Conservation (phyloP, 2,329 filamentous ascomycete genomes). For the Bipolaris bicolor region DNA sequence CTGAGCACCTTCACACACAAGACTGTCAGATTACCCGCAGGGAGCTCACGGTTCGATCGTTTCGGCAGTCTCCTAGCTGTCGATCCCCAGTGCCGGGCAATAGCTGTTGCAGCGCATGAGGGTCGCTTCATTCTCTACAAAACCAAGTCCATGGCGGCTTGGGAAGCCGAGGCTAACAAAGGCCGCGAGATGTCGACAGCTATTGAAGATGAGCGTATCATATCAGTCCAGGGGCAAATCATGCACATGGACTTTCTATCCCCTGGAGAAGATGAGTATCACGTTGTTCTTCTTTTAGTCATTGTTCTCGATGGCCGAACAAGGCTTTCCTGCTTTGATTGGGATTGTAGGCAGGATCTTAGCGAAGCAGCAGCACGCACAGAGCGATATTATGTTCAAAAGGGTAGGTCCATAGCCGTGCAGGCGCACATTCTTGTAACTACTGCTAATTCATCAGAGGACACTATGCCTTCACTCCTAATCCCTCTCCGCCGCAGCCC, state of each 20-base stretch:
- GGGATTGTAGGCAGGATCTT: conserved; percentile 56
- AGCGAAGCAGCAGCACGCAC: conserved; percentile 33
- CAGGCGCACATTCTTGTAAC: neutral
- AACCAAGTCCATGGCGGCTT: conserved; percentile 62
- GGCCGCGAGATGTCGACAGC: conserved; percentile 59
- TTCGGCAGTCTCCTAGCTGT: conserved; percentile 73
- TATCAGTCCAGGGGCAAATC: conserved; percentile 69
- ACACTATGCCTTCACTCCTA: conserved; percentile 47
- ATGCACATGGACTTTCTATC: conserved; percentile 86
- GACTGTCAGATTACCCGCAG: conserved; percentile 64
- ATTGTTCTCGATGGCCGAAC: conserved; percentile 54
- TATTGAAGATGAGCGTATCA: conserved; percentile 60
- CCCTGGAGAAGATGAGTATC: conserved; percentile 68
- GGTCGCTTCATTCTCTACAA: conserved; percentile 74
- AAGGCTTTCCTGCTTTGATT: conserved; percentile 59
- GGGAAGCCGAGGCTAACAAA: conserved; percentile 55
- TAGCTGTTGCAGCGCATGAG: conserved; percentile 74
- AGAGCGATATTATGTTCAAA: conserved; percentile 35
- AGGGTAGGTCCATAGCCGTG: conserved; percentile 27
- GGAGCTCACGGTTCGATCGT: conserved; percentile 59
- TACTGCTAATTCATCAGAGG: conserved; percentile 36
- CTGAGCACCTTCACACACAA: conserved; percentile 66
- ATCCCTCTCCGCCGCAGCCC: conserved; percentile 51
- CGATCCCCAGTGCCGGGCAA: conserved; percentile 70
- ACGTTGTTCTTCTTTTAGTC: conserved; percentile 77